A percentile compares a stretch with the other conserved stretches of the same genome.
Evolutionary conservation across 371 early-diverging fungal genomes (phyloP).

Genomic region (Zychaea mexicana): DNA sequence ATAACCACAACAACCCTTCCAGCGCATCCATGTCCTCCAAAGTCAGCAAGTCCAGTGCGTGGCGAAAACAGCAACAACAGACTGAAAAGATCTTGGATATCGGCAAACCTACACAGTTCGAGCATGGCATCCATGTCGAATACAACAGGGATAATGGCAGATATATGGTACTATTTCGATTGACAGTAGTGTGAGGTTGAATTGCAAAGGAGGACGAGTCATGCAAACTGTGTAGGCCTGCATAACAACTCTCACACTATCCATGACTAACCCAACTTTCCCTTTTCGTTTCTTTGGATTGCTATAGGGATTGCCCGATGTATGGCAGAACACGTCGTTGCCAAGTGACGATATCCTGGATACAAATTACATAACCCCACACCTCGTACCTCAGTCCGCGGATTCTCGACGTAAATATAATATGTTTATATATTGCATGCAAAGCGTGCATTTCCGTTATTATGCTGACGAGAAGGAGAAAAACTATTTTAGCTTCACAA

Average conservation of each 20-base stretch:
- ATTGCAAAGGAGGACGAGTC: too few relatives aligned
- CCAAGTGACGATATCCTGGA: constrained; percentile 68
- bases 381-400: constrained; percentile 57
- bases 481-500: not conserved
- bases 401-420: constrained; percentile 11
- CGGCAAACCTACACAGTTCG: constrained; percentile 65
- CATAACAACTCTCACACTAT: too few relatives aligned
- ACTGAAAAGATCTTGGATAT: constrained; percentile 59
- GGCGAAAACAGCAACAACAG: constrained; percentile 14
- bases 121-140: constrained; percentile 72
- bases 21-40: constrained; percentile 44
- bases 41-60: constrained; percentile 24
- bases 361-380: constrained; percentile 65
- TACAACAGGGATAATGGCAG: constrained; percentile 61
- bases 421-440: not conserved
- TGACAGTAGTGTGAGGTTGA: not conserved
- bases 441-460: not conserved
- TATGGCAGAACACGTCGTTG: constrained; percentile 59
- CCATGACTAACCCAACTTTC: not conserved
- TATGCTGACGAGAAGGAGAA: not conserved
- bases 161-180: constrained; percentile 52
- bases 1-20: constrained; percentile 40
- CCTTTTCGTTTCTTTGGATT: not conserved
- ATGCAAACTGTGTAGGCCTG: too few relatives aligned
- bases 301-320: constrained; percentile 63